Base-by-base conservation (phyloP, 202 grass and related monocot genomes). In the Cymbopogon flexuosus region DNA sequence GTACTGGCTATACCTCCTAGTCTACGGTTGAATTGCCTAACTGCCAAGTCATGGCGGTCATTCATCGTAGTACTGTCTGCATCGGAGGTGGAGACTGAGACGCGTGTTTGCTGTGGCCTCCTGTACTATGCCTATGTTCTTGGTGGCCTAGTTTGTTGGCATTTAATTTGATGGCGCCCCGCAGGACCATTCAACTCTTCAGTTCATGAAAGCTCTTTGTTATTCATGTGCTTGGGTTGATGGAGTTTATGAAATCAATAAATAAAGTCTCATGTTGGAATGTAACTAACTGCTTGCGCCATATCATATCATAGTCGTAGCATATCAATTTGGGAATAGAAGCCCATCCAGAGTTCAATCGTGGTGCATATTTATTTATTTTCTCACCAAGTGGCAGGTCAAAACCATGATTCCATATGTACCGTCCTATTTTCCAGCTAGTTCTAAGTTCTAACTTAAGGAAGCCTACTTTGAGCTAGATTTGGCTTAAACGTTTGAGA, bases 151-250 rank as follows among this genome's bases (percentile, higher is more conserved):
- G 73, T 66, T 36, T 16, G 65, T 14, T 45, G 66, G 30, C 57
- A 24, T 41, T 89, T 52, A 69, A 78, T 89, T 82, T 66, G 40
- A 63, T 66, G 16, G 16, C 83, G 24, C 23, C 78, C 68, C 6
- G 7, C 11, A 47, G 60, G 54, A 37, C 24, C 56, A 60, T 23
- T 43, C 56, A 19, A 18, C 60, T 78, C 67, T 24, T 68, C 21
- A 3, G 30, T 72, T 78, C 57, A 60, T 73, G 52, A 52, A n/a
- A 24, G 68, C 39, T 13, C 24, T 69, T 10, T 79, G 39, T 62
- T 75, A 68, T 30, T 86, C 31, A 69, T 86, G 14, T 70, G 68
- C 62, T 79, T 73, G 14, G 5, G 35, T 13, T 75, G 83, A 79
- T 30, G 42, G 10, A 62, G 1, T 82, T 68, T 6, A 18, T 27